Conservation (phyloP, 2,329 filamentous ascomycete genomes). For the Alternaria postmessia region DNA sequence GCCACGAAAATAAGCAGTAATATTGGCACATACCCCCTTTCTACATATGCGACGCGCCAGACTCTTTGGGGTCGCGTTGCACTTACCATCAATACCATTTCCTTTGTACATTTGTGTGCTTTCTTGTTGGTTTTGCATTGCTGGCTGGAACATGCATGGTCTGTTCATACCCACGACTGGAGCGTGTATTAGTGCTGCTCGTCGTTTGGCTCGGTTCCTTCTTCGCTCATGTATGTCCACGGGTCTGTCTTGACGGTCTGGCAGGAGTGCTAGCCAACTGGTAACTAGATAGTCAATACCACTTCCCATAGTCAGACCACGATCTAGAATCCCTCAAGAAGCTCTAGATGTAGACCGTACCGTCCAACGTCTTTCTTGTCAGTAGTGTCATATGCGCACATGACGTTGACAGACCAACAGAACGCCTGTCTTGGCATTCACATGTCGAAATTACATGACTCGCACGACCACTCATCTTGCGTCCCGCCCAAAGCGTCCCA, state of each 20-base stretch:
- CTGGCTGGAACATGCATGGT: constrained; percentile 34
- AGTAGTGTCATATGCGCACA: constrained; percentile 8
- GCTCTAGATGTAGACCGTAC: neutral
- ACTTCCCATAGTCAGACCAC: constrained; percentile 6
- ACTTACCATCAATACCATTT: constrained; percentile 37
- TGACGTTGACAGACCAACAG: constrained; percentile 12
- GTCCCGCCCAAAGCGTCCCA: constrained; percentile 26
- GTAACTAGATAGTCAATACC: constrained; percentile 20
- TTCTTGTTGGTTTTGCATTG: constrained; percentile 40
- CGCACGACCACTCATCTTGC: constrained; percentile 23
- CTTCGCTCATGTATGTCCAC: constrained; percentile 6
- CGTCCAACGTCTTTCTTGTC: neutral
- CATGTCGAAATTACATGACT: constrained; percentile 31
- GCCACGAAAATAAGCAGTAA: constrained; percentile 39
- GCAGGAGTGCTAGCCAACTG: constrained; percentile 11
- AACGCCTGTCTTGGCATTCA: constrained; percentile 34
- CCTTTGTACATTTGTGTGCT: constrained; percentile 38
- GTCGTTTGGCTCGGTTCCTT: constrained; percentile 13
- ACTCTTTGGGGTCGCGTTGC: constrained; percentile 10
- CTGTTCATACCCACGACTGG: constrained; percentile 21
- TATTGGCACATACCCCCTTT: constrained; percentile 39
- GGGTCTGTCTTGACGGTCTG: constrained; percentile 10
- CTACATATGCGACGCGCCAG: constrained; percentile 20
- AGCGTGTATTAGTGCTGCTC: constrained; percentile 30
- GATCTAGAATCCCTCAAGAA: neutral